Base-by-base conservation (phyloP, 108 stramenopile genomes). In the Mayamaea pseudoterrestris region DNA sequence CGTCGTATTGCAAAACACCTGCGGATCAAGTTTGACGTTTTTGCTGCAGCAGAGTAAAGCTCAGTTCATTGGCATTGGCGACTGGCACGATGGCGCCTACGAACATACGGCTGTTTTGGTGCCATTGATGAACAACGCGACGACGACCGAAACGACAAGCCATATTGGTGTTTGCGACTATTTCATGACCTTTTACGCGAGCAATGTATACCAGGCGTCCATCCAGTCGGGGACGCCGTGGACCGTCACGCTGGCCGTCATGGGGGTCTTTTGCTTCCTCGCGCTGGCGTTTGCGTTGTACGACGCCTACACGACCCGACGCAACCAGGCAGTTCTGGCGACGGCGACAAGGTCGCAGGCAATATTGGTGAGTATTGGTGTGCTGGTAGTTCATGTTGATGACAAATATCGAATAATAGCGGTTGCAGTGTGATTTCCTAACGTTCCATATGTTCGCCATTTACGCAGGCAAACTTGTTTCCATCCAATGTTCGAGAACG, bases 401-500 rank as follows among this genome's bases (percentile, higher is more conserved):
- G n/a, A n/a, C n/a, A n/a, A n/a, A n/a, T n/a, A n/a, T n/a, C n/a
- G n/a, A n/a, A n/a, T n/a, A n/a, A n/a, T n/a, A n/a, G n/a, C n/a
- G n/a, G n/a, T n/a, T n/a, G n/a, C n/a, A n/a, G n/a, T n/a, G n/a
- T n/a, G n/a, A n/a, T n/a, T n/a, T n/a, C n/a, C n/a, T n/a, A n/a
- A n/a, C n/a, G n/a, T n/a, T n/a, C n/a, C n/a, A n/a, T n/a, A n/a
- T n/a, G n/a, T n/a, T n/a, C n/a, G n/a, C n/a, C n/a, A n/a, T n/a
- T n/a, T n/a, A n/a, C n/a, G n/a, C n/a, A n/a, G n/a, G n/a, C n/a
- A n/a, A n/a, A n/a, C n/a, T n/a, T 63, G 14, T 63, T 63, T 29
- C 62, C 62, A n/a, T 30, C 55, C 9, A 46, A 49, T 37, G 49
- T 63, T 0, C 55, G 62, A 21, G 55, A 63, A 18, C 55, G 62